These are phyloP conservation scores for Neurospora sp. DNA, from an alignment of 495 filamentous ascomycete genomes.

Conservation along the genomic window DNA sequence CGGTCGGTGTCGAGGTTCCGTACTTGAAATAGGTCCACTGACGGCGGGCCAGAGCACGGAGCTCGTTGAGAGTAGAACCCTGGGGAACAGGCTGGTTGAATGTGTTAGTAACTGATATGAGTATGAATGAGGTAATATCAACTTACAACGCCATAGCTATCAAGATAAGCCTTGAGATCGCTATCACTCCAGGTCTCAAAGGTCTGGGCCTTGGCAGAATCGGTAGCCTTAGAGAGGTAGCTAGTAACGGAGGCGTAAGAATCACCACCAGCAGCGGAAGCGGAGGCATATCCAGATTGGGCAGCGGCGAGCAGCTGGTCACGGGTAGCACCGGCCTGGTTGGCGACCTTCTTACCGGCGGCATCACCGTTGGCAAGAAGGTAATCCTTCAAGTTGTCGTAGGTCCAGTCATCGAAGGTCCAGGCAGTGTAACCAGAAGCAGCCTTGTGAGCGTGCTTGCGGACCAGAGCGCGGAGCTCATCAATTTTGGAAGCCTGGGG, in stretches of 20 bases:
- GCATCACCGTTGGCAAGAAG: constrained; percentile 46
- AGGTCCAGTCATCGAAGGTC: constrained; percentile 78
- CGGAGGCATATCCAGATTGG: constrained; percentile 57
- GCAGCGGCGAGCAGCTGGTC: constrained; percentile 66
- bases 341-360: constrained; percentile 57
- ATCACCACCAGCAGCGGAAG: constrained; percentile 54
- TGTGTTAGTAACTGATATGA: background rate
- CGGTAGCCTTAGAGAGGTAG: constrained; percentile 58
- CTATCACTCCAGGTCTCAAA: constrained; percentile 74
- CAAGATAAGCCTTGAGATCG: constrained; percentile 73
- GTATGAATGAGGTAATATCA: background rate
- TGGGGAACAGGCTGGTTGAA: constrained; percentile 46
- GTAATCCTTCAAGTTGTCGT: constrained; percentile 66
- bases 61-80: constrained; percentile 55
- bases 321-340: constrained; percentile 55
- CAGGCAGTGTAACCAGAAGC: constrained; percentile 62
- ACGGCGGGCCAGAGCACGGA: constrained; percentile 57
- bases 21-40: constrained; percentile 70
- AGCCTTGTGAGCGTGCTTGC: constrained; percentile 62
- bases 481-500: constrained; percentile 69
- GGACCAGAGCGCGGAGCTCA: constrained; percentile 67
- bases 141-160: constrained; percentile 61
- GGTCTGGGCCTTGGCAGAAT: constrained; percentile 53
- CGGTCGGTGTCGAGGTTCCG: constrained; percentile 56
- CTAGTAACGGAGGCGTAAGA: constrained; percentile 67